phyloP scores from a whole-genome alignment of 1,284 basidiomycete genomes.

The Inonotus hispidus region DNA sequence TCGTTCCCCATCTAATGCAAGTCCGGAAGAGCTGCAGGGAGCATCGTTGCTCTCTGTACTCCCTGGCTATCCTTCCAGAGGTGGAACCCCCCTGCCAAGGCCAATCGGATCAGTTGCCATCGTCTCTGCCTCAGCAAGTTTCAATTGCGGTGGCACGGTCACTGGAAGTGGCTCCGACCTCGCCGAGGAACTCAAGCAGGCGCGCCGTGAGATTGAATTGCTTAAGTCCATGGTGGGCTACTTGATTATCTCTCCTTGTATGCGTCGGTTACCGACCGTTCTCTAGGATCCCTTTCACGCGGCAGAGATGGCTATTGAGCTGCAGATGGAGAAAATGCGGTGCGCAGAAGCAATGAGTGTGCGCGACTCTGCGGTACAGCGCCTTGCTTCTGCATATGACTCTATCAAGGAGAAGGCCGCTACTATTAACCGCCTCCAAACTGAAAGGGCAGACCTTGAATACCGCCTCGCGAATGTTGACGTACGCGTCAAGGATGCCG shows the following conservation, averaged over 20 bases:
- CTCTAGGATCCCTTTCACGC: conserved; percentile 23
- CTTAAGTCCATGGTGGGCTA: conserved; percentile 19
- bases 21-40: conserved; percentile 3
- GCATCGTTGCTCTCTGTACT: conserved; percentile 1
- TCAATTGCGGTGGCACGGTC: neutral
- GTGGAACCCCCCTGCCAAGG: conserved; percentile 3
- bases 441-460: conserved; percentile 32
- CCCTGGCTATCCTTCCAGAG: conserved; percentile 9
- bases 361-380: conserved; percentile 57
- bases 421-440: conserved; percentile 44
- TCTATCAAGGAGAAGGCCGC: conserved; percentile 56
- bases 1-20: neutral
- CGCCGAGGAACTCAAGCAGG: conserved; percentile 16
- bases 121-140: neutral
- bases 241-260: conserved; percentile 21
- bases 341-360: conserved; percentile 55
- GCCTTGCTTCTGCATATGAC: conserved; percentile 54
- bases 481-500: neutral
- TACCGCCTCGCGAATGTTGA: conserved; percentile 22
- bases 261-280: conserved; percentile 22
- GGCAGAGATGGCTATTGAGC: conserved; percentile 41
- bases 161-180: conserved; percentile 1
- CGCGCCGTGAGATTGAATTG: conserved; percentile 18
- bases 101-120: neutral
- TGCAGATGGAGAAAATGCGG: conserved; percentile 51